phyloP scores from a whole-genome alignment of 805 yeast species.

The Pichia manshurica region DNA sequence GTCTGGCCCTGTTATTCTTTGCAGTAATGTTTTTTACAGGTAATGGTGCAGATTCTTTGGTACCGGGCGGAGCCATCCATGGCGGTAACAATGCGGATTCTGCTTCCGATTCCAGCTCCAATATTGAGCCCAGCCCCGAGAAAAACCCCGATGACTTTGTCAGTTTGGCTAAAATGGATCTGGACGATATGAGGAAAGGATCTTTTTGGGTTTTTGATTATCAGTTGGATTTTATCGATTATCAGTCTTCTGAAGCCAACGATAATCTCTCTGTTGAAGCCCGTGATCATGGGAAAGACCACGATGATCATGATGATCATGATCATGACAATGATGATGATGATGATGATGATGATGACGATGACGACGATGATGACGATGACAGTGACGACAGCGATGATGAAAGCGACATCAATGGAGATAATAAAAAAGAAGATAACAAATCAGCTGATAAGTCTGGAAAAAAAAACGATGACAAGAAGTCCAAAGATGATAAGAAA shows the following conservation, averaged over 20 bases:
- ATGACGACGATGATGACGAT: slow-evolving; percentile 3
- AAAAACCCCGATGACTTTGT: neutral
- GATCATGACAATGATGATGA: slow-evolving; percentile 14
- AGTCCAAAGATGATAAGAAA: slow-evolving; percentile 15
- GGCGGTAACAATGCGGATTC: neutral
- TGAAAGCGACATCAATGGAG: neutral
- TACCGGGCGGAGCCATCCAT: slow-evolving; percentile 11
- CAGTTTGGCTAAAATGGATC: slow-evolving; percentile 18
- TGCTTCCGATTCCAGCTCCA: neutral
- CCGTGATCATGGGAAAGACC: neutral
- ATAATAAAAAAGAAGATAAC: neutral
- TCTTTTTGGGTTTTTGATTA: slow-evolving; percentile 24
- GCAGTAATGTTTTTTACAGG: slow-evolving; percentile 10
- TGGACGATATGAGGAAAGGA: slow-evolving; percentile 29
- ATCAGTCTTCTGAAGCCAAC: slow-evolving; percentile 5
- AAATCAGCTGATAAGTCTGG: neutral
- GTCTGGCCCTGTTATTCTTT: slow-evolving; percentile 3
- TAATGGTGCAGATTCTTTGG: slow-evolving; percentile 2
- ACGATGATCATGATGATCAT: neutral
- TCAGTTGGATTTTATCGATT: slow-evolving; percentile 23
- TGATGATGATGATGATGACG: slow-evolving; percentile 14
- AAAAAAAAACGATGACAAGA: slow-evolving; percentile 1
- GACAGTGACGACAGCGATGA: neutral
- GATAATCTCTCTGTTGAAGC: neutral
- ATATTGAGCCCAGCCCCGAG: neutral